Base-by-base conservation (phyloP, 805 yeast species). In the Jamesozyma gamospora region DNA sequence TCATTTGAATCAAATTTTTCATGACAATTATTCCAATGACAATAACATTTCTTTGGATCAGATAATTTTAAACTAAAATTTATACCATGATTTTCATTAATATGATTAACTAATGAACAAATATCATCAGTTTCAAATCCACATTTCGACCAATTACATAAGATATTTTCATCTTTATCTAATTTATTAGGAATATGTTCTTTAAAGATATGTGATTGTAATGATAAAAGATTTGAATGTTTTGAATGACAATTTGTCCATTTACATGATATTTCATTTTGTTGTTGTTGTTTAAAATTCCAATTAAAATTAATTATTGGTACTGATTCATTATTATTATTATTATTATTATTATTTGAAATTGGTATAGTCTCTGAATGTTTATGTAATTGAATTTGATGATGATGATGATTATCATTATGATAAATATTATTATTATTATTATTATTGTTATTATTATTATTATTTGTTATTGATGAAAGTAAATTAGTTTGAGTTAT, bases 141-240 rank as follows among this genome's bases (percentile, higher is more conserved):
- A 67, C 96, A 87, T 39, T 77, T 70, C 41, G 66, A 62, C 95
- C 95, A 86, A 52, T 78, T 85, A 63, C 96, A 87, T 21, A 6
- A 8, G 5, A 21, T 21, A 5, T 21, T 21, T 21, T 21, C 24
- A 21, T 21, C 5, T 3, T 32, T 8, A 14, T 24, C 19, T 2
- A 19, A 19, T 3, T n/a, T 11, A n/a, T 28, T 26, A 26, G 34
- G 30, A 7, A 74, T 51, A 52, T 74, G 79, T 31, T 67, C 72
- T 36, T 67, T 68, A 29, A 69, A 62, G 17, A 79, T 49, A 53
- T 81, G 87, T 32, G 66, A 64, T 41, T 73, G 75, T 27, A 75
- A 49, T 18, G 65, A 66, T 3, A 62, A 44, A 7, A 67, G 46
- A 26, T 63, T 65, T 25, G 64, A 58, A 33, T 72, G 64, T 4